Conservation (phyloP, 257 asterid genomes). For the Solanum ahanhuiri region DNA sequence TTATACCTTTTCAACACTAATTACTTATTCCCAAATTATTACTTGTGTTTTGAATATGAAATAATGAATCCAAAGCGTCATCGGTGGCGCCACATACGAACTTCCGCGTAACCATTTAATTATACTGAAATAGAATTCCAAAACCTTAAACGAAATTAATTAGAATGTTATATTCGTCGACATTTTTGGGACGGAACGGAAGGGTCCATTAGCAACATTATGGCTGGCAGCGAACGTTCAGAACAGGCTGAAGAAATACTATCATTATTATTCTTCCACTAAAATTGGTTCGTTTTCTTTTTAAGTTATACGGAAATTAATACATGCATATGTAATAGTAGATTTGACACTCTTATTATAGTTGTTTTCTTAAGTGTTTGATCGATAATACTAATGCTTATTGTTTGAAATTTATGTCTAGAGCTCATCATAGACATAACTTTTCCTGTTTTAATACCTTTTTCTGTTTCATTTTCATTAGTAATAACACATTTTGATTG, state of each 20-base stretch:
- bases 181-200: no score
- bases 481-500: constrained; percentile 5
- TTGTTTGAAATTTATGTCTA: constrained; percentile 14
- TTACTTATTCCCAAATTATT: no score
- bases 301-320: no score
- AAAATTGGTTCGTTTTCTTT: constrained; percentile 39
- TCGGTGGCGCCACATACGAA: neutral
- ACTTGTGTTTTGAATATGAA: no score
- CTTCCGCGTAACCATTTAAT: neutral
- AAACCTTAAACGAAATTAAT: no score
- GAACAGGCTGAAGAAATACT: constrained; percentile 44
- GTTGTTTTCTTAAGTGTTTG: neutral
- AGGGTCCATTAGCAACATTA: no score
- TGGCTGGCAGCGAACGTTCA: constrained; percentile 90
- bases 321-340: neutral
- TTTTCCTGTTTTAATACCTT: neutral
- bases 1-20: no score
- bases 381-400: neutral
- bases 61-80: no score
- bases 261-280: constrained; percentile 32
- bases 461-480: no score
- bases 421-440: constrained; percentile 29
- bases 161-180: neutral
- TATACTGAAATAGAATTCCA: neutral
- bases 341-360: neutral